Base-by-base conservation (phyloP, 768 basidiomycete species). In the Boletus reticulatus region DNA sequence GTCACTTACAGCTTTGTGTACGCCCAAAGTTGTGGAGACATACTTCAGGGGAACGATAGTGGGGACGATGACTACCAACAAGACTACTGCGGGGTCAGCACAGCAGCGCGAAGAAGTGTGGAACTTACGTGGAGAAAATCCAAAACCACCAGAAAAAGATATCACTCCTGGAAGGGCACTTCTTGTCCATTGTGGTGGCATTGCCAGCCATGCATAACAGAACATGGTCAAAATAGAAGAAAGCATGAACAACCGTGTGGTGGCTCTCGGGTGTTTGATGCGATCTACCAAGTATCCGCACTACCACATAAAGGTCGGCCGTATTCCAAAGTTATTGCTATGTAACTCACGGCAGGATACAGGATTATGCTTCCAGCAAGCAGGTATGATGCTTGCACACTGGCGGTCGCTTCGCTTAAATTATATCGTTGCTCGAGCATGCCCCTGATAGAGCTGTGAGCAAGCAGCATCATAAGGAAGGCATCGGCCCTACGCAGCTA, bases 21-120 rank as follows among this genome's bases (percentile, higher is more conserved):
- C 83, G 1, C 88, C 89, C 0, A 92, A 75, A 6, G 87, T 88
- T 1, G 90, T 91, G 2, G 87, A 86, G 43, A 92, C 83, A 67
- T 87, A 91, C 66, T 86, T 87, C 19, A 79, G 60, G 8, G 83
- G 80, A 0, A 92, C 87, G 29, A 92, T 80, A 49, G 78, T 80
- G 1, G 89, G 88, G 0, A 91, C 89, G 34, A 92, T 75, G 16
- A 92, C 77, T 9, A 88, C 89, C 12, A 91, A 76, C 11, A 92
- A 72, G 29, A 91, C 89, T 89, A 59, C 31, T 16, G 5, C 43
- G 36, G 38, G 39, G 24, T 63, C 34, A 60, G 42, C 60, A 29
- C 4, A 29, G 57, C 37, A 36, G 17, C 16, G 14, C 16, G 10
- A 14, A 46, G 20, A 58, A 47, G 17, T 19, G 29, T 19, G 7